A percentile compares a stretch with the other conserved stretches of the same genome.
Evolutionary conservation across 352 stramenopile genomes (phyloP).

Genomic region (Peronospora tabacina): DNA sequence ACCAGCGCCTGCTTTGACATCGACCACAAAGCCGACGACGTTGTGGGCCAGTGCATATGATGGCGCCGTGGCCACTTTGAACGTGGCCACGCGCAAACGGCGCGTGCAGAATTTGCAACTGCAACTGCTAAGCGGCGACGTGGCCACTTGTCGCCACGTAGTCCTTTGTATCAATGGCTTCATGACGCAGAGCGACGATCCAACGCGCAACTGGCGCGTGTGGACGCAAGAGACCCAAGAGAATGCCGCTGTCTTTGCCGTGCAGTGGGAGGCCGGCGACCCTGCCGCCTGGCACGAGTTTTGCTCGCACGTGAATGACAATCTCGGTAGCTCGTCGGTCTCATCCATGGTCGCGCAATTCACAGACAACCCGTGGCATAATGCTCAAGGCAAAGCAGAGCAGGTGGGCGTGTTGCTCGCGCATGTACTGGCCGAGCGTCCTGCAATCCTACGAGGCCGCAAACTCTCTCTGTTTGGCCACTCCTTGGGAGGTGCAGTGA

Average conservation of each 20-base stretch:
- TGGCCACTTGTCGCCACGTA: constrained; percentile 44
- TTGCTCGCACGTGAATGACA: constrained; percentile 62
- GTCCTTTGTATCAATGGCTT: constrained; percentile 82
- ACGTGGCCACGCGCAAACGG: constrained; percentile 55
- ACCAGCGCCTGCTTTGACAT: constrained; percentile 8
- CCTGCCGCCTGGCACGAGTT: constrained; percentile 70
- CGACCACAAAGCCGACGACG: constrained; percentile 16
- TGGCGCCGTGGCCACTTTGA: constrained; percentile 63
- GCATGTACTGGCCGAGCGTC: constrained; percentile 47
- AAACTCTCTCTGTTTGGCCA: constrained; percentile 71
- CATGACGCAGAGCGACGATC: constrained; percentile 75
- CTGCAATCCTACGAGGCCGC: constrained; percentile 41
- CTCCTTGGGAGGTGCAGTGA: constrained; percentile 65
- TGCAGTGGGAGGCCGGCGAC: constrained; percentile 77
- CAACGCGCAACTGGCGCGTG: constrained; percentile 48
- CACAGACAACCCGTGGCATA: constrained; percentile 78
- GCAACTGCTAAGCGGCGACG: constrained; percentile 57
- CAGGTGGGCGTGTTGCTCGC: constrained; percentile 69
- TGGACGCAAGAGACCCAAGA: constrained; percentile 33
- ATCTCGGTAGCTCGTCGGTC: constrained; percentile 39
- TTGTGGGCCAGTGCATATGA: constrained; percentile 71
- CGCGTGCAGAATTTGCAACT: constrained; percentile 62
- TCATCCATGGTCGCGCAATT: constrained; percentile 66
- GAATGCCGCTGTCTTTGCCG: constrained; percentile 45
- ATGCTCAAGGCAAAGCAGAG: constrained; percentile 68